Evolutionary conservation across 805 yeast species (phyloP).

Genomic region (Schwanniomyces yamadae): DNA sequence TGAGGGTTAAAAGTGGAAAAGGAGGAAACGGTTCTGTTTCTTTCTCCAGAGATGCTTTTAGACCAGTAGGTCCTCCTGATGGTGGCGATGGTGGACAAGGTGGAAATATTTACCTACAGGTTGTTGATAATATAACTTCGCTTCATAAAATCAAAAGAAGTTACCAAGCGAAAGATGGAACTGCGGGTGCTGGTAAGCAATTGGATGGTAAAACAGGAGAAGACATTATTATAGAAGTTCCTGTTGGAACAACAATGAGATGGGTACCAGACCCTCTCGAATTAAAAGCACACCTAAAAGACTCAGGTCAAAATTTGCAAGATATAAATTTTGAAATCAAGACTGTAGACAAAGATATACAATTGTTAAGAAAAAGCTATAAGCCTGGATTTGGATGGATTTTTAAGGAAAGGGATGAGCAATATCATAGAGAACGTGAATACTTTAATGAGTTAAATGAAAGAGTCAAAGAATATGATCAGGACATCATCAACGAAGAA

Average conservation of each 20-base stretch:
- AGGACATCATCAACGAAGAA: conserved; percentile 57
- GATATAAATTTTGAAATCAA: conserved; percentile 32
- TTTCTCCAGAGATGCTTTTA: conserved; percentile 81
- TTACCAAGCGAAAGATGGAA: conserved; percentile 74
- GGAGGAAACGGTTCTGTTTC: conserved; percentile 92
- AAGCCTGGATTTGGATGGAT: conserved; percentile 84
- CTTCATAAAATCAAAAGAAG: conserved; percentile 65
- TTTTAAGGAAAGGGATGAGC: conserved; percentile 75
- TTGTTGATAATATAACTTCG: conserved; percentile 68
- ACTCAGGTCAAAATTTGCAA: conserved; percentile 14
- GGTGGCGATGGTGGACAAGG: conserved; percentile 99
- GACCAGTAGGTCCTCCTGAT: conserved; percentile 90
- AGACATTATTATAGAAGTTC: conserved; percentile 79
- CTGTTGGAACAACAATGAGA: conserved; percentile 83
- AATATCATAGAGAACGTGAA: conserved; percentile 61
- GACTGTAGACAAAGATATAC: conserved; percentile 30
- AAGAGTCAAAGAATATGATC: conserved; percentile 65
- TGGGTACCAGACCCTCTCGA: conserved; percentile 78
- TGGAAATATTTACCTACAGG: conserved; percentile 82
- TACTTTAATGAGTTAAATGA: conserved; percentile 66
- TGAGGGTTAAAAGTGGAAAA: conserved; percentile 68
- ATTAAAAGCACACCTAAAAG: conserved; percentile 31
- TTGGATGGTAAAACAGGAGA: conserved; percentile 84
- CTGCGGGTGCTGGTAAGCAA: conserved; percentile 69
- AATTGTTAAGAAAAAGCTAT: conserved; percentile 62